Evolutionary conservation across 2,329 filamentous ascomycete species (phyloP), one percentile per base, ranked within the genome.

Genomic region (Epichloe baconii): DNA sequence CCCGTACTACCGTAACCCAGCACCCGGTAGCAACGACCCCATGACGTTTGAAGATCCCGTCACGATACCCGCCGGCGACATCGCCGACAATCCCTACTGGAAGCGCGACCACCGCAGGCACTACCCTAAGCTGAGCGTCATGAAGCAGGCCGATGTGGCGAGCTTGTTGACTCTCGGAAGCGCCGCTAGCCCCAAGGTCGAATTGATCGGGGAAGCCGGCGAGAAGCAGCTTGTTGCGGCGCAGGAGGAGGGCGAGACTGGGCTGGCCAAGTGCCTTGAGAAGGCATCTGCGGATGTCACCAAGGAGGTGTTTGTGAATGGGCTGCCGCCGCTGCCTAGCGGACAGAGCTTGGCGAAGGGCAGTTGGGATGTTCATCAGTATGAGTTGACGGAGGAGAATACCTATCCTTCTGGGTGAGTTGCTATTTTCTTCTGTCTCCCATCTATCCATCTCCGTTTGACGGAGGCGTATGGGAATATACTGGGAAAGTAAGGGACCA

Each of bases 1-100:
- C 78, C 83, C 89, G 41, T 84, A 90, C 74, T 96, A 80, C 79
- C 90, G 93, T 61, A 85, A 87, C 71, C 93, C 93, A 54, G 71
- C 90, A 0, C 68, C 68, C 41, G 69, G 74, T 60, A 47, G 65
- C 62, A 57, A 67, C 61, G 55, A 72, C 66, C 60, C 71, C 58
- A 36, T 64, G 57, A 50, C 62, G 56, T 64, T 68, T 63, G 53
- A 66, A 54, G 69, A 71, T 59, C 68, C 69, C 54, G 68, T 71
- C 47, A 47, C 93, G 86, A 10, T 96, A 75, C 69, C 69, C 38
- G 69, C 69, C 5, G 68, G 63, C 53, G 69, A 71, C 57, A 70
- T 71, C 46, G 69, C 69, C 56, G 69, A 67, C 58, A 71, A 71
- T 60, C 59, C 69, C 7, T 71, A 71, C 66, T 98, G 89, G 88